phyloP scores from a whole-genome alignment of 2,329 filamentous ascomycete genomes.

The Cryphonectria carpinicola region DNA sequence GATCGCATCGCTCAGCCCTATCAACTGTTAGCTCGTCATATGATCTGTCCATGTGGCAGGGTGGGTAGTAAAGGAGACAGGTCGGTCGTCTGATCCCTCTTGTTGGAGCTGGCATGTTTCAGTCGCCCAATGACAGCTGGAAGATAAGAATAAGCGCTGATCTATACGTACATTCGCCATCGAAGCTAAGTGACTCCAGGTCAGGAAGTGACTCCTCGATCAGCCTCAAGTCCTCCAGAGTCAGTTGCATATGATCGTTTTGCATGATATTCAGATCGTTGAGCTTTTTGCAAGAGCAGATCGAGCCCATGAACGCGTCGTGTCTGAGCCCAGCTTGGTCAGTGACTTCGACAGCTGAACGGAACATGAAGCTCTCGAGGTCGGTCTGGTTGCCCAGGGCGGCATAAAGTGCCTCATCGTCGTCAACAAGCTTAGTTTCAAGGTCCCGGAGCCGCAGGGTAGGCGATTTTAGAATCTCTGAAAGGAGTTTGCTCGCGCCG shows the following conservation, averaged over 20 bases:
- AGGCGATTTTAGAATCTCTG: conserved; percentile 47
- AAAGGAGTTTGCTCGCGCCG: conserved; percentile 56
- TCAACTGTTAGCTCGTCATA: background rate
- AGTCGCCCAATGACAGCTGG: background rate
- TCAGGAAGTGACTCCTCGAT: conserved; percentile 50
- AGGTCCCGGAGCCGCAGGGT: conserved; percentile 51
- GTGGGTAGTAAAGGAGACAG: background rate
- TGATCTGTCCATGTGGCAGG: background rate
- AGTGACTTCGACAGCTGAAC: conserved; percentile 30
- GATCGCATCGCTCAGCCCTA: conserved; percentile 48
- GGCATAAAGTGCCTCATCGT: conserved; percentile 55
- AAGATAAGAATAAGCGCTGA: background rate
- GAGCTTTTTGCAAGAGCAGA: conserved; percentile 56
- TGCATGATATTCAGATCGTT: conserved; percentile 56
- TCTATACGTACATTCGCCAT: conserved; percentile 48
- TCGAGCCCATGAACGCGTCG: conserved; percentile 39
- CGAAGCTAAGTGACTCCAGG: conserved; percentile 61
- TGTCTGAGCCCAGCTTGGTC: conserved; percentile 39
- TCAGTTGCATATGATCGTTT: conserved; percentile 48
- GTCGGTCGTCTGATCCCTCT: background rate
- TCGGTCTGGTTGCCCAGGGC: conserved; percentile 54
- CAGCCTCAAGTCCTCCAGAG: conserved; percentile 50
- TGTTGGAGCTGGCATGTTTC: background rate
- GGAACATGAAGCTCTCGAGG: conserved; percentile 41
- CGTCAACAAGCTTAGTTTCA: conserved; percentile 51